Conservation (phyloP, 2,329 filamentous ascomycete species). For the Pyricularia sp. region DNA sequence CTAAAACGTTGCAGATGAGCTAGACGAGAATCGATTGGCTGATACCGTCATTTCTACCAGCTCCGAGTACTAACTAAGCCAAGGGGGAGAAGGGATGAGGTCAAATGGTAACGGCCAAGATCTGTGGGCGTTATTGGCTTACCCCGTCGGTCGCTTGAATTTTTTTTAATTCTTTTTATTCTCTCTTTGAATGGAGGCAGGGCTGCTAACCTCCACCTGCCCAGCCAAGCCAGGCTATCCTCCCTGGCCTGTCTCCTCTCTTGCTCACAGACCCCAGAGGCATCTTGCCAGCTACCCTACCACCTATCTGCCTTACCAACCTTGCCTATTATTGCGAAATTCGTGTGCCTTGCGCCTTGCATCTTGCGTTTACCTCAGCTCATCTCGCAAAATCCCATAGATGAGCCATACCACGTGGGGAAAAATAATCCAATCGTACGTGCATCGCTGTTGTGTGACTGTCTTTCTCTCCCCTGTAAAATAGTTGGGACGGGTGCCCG, state of each 20-base stretch:
- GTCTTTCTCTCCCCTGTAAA: neutral
- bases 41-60: neutral
- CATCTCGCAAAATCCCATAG: neutral
- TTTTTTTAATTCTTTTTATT: too few relatives aligned
- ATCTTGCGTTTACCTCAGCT: neutral
- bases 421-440: neutral
- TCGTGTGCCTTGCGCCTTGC: neutral
- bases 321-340: too few relatives aligned
- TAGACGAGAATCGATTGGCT: neutral
- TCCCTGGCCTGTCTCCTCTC: too few relatives aligned
- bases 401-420: neutral
- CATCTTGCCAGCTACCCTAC: too few relatives aligned
- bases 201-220: neutral
- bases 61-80: neutral
- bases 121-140: neutral
- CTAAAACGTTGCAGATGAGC: neutral
- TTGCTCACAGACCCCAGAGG: too few relatives aligned
- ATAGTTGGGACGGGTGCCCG: neutral
- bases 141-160: neutral
- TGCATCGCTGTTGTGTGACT: neutral
- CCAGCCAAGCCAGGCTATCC: too few relatives aligned
- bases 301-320: too few relatives aligned
- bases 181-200: neutral
- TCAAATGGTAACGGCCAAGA: neutral
- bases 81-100: neutral